Evolutionary conservation across 768 basidiomycete genomes (phyloP).

Genomic region (Lepiota brunneoincarnata): DNA sequence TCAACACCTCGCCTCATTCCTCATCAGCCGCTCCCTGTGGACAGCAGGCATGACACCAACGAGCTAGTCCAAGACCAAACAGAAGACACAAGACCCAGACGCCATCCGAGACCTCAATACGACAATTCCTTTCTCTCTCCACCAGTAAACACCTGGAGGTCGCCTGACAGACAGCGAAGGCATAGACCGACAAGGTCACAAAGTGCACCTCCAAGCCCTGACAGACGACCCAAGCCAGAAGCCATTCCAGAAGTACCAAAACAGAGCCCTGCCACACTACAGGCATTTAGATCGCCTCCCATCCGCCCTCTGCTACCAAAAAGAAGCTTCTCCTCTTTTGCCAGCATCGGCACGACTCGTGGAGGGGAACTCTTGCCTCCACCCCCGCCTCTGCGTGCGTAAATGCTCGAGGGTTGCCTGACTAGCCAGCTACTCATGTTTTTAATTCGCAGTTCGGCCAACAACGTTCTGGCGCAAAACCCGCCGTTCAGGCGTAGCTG

Average conservation of each 20-base stretch:
- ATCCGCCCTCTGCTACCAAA: slow-evolving; percentile 18
- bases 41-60: slow-evolving; percentile 41
- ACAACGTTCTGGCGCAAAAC: slow-evolving; percentile 82
- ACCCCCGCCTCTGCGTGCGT: slow-evolving; percentile 65
- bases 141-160: slow-evolving; percentile 47
- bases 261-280: slow-evolving; percentile 14
- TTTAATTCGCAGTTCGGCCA: slow-evolving; percentile 56
- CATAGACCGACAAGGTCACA: slow-evolving; percentile 47
- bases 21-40: slow-evolving; percentile 19
- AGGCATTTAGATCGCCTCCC: slow-evolving; percentile 8
- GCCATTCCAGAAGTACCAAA: slow-evolving; percentile 10
- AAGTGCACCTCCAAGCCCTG: slow-evolving; percentile 43
- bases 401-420: not conserved
- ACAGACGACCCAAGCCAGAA: slow-evolving; percentile 12
- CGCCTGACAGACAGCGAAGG: slow-evolving; percentile 22
- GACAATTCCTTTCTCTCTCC: slow-evolving; percentile 43
- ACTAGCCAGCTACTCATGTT: slow-evolving; percentile 1
- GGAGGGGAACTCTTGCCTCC: slow-evolving; percentile 54
- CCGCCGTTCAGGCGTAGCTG: slow-evolving; percentile 66
- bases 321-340: slow-evolving; percentile 29
- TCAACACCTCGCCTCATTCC: slow-evolving; percentile 6
- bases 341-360: slow-evolving; percentile 24
- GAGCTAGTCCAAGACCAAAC: slow-evolving; percentile 32
- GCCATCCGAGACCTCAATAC: slow-evolving; percentile 6
- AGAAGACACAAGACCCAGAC: slow-evolving; percentile 18